Percentiles rank a stretch among this genome's conserved stretches.
Conservation (phyloP, 768 basidiomycete genomes). For the Naganishia vishniacii region DNA sequence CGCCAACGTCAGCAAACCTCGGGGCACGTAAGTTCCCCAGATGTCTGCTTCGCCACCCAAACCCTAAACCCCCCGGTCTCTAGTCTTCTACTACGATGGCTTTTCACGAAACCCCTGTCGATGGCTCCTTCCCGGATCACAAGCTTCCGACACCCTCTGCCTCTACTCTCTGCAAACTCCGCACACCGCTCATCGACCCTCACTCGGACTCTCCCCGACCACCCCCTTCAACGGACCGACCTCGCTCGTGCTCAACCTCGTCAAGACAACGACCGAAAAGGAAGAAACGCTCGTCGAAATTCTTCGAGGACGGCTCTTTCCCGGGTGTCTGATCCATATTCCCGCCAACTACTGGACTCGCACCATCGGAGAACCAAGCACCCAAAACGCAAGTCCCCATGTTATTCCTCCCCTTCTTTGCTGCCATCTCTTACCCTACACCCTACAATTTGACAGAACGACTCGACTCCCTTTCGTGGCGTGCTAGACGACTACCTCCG, state of each 20-base stretch:
- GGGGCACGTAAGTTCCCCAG: no score
- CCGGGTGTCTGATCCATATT: conserved; percentile 3
- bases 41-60: no score
- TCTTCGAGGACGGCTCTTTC: not conserved
- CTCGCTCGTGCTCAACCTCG: conserved; percentile 9
- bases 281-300: not conserved
- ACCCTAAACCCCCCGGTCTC: no score
- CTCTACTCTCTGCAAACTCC: conserved; percentile 2
- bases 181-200: not conserved
- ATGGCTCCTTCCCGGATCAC: not conserved
- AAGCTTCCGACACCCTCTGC: not conserved
- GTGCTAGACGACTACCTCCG: conserved; percentile 15
- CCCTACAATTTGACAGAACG: no score
- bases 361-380: not conserved
- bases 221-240: not conserved
- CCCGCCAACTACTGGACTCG: conserved; percentile 4
- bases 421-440: no score
- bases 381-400: no score
- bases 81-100: conserved; percentile 8
- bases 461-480: not conserved
- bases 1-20: no score
- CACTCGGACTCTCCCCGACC: not conserved
- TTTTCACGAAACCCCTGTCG: not conserved
- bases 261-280: not conserved
- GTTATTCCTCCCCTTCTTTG: no score